Conservation (phyloP, 129 eudicot genomes). For the Calendula officinalis region DNA sequence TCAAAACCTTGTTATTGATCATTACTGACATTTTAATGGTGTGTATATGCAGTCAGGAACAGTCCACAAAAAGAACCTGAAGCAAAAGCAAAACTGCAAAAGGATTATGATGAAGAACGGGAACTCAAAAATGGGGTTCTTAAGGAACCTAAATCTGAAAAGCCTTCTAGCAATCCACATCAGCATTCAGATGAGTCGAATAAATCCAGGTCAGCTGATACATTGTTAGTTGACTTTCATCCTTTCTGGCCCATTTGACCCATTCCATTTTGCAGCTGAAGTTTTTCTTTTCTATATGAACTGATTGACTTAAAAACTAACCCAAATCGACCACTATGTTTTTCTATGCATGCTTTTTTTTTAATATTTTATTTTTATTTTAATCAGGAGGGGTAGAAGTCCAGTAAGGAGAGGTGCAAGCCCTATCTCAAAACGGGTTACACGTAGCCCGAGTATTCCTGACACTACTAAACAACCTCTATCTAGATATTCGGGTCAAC, state of each 20-base stretch:
- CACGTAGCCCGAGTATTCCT: constrained; percentile 30
- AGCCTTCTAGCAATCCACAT: constrained; percentile 26
- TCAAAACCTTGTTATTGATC: neutral
- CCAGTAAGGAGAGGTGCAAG: constrained; percentile 42
- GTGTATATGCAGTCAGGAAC: constrained; percentile 33
- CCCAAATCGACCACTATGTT: neutral
- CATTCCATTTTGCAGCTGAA: neutral
- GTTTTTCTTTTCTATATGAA: neutral
- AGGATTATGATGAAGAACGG: constrained; percentile 47
- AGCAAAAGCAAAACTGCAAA: constrained; percentile 31
- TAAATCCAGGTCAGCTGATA: constrained; percentile 60
- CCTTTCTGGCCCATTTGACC: neutral
- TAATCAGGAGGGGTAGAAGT: constrained; percentile 47
- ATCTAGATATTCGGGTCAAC: constrained; percentile 24
- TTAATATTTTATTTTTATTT: neutral
- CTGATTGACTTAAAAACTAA: neutral
- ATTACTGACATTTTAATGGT: neutral
- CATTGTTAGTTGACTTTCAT: neutral
- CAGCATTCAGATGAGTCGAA: constrained; percentile 33
- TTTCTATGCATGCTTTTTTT: neutral
- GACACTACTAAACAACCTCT: constrained; percentile 20
- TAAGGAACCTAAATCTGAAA: constrained; percentile 35
- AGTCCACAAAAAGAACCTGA: constrained; percentile 28
- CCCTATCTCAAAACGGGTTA: constrained; percentile 30
- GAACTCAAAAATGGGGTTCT: constrained; percentile 47